Base-by-base conservation (phyloP, 2,329 filamentous ascomycete species). In the Phyllosticta citrichinensis region DNA sequence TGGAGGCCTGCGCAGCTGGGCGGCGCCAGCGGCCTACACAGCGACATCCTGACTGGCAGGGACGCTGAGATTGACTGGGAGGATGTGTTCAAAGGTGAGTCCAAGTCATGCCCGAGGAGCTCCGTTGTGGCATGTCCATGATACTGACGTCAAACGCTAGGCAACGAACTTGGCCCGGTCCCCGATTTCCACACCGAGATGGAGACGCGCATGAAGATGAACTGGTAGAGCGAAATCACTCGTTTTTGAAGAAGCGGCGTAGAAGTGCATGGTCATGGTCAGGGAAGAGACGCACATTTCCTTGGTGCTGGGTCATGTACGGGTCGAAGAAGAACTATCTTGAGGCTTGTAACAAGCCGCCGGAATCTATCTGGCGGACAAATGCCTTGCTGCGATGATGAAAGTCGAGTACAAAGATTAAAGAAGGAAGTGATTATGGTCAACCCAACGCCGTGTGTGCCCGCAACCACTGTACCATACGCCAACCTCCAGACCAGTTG, bases 161-260 rank as follows among this genome's bases (percentile, higher is more conserved):
- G 80, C 63, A 87, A 89, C 67, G 90, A 93, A 75, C 82, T 84
- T 72, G 82, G 86, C 68, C 82, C 83, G 63, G 79, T 84, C 52
- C 83, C 87, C 24, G 84, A 87, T 58, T 86, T 97, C 76, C 91
- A 97, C 69, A 87, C 90, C 62, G 93, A 97, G 83, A 91, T 97
- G 85, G 93, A 97, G 85, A 83, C 84, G 76, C 90, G 91, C 82
- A 79, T 96, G 75, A 88, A 86, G 81, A 95, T 97, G 84, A 80
- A 73, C 78, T 79, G 80, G 74, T 77, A 70, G 65, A 65, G 25
- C 10, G 5, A n/a, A 24, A 12, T 17, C 24, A n/a, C 20, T 22
- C 8, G 8, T 35, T 24, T 27, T 12, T 20, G 19, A 27, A 51
- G 11, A 19, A 52, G 14, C 11, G 53, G 58, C 35, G 58, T 60